Base-by-base conservation (phyloP, 768 basidiomycete species). In the Rickenella mellea region DNA sequence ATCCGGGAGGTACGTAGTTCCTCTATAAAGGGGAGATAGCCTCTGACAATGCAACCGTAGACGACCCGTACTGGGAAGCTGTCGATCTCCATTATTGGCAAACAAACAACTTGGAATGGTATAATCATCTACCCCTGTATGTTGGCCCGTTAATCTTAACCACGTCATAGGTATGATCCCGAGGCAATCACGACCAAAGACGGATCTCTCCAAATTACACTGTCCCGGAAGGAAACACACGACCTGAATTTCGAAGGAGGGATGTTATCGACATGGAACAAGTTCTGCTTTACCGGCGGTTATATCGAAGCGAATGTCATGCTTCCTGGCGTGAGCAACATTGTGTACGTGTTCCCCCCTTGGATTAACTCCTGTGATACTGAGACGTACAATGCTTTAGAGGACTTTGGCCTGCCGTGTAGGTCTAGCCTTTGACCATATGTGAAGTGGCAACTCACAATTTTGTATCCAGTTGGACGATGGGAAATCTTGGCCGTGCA, bases 91-190 rank as follows among this genome's bases (percentile, higher is more conserved):
- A 89, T 55, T 89, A 87, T 51, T 88, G 85, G 83, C 65, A 68
- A 20, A 45, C 60, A 5, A 48, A 48, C 30, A 57, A 61, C 41
- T 39, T 60, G 42, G 67, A 72, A 52, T 70, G 65, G 64, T 67
- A 68, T n/a, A n/a, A n/a, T n/a, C n/a, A n/a, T n/a, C n/a, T n/a
- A n/a, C n/a, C n/a, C n/a, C n/a, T n/a, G n/a, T n/a, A n/a, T 17
- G n/a, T 8, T 32, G 32, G 36, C 24, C 31, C 22, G 35, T 19
- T 17, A 19, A 27, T 22, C 8, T 30, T 37, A 3, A n/a, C n/a
- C n/a, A n/a, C n/a, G n/a, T n/a, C n/a, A n/a, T 61, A 94, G 89
- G 88, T 92, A 93, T 57, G 83, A 85, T 55, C 91, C 92, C 0
- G 75, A 65, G 21, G 80, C 82, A 14, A 63, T 88, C 38, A 82